Percentiles rank a stretch among this genome's conserved stretches.
Conservation (phyloP, 768 basidiomycete species). For the Cantharellus cinnabarinus region DNA sequence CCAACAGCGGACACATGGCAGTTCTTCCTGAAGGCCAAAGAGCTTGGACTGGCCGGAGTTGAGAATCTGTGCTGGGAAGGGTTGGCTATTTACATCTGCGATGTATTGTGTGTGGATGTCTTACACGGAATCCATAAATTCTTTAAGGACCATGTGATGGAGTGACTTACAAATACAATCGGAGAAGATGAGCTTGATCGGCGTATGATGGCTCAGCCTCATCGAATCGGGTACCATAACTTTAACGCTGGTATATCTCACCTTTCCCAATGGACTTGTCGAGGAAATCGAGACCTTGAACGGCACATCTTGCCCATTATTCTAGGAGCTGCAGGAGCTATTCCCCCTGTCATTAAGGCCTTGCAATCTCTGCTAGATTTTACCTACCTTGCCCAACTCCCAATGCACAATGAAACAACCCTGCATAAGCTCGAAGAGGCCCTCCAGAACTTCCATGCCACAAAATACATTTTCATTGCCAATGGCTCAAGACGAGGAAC, state of each 20-base stretch:
- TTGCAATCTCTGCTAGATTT: slow-evolving; percentile 1
- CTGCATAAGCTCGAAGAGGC: neutral
- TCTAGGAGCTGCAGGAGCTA: neutral
- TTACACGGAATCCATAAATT: slow-evolving; percentile 25
- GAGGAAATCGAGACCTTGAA: neutral
- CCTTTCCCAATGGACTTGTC: neutral
- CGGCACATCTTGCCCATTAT: neutral
- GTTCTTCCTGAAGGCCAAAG: neutral
- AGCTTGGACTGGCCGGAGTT: neutral
- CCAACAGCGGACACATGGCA: slow-evolving; percentile 27
- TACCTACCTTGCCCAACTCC: neutral
- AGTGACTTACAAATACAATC: slow-evolving; percentile 16
- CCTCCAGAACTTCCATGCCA: neutral
- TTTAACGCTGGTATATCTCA: neutral
- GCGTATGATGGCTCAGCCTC: slow-evolving; percentile 9
- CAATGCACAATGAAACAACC: neutral
- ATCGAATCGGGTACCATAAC: neutral
- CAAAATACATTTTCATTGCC: neutral
- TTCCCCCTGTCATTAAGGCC: neutral
- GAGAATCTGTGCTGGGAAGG: slow-evolving; percentile 8
- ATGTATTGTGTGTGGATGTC: slow-evolving; percentile 22
- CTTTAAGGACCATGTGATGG: slow-evolving; percentile 18
- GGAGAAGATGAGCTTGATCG: slow-evolving; percentile 9
- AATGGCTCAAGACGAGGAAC: neutral
- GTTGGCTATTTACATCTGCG: slow-evolving; percentile 10